Evolutionary conservation across 805 yeast genomes (phyloP), one percentile per base, ranked within the genome.

Genomic region (Zygosaccharomyces bisporus): DNA sequence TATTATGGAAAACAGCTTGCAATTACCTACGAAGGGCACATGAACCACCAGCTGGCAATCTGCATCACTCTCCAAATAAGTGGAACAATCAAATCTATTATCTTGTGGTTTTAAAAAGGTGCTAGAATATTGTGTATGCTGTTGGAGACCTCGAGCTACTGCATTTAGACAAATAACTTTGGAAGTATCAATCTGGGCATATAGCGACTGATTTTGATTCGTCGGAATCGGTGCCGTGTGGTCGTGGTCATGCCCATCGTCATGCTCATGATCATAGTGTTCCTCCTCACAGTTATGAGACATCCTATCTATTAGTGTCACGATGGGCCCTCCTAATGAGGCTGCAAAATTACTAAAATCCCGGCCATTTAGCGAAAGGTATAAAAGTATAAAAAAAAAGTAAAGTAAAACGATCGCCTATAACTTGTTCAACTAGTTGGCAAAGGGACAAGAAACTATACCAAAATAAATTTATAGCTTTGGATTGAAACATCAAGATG

Each of bases 31-130:
- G 56, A 91, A 91, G 21, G 96, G 97, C 21, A 91, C 76, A 42
- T 79, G 76, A 24, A 91, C 53, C 24, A 90, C 75, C 53, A 90
- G 52, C 60, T 91, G 96, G 46, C 82, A 78, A 57, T 91, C 98
- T 2, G 85, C 80, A 60, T 90, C 96, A 1, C 86, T 77, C 63
- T 77, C 68, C 36, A 80, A 58, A 68, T 65, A 55, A 29, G 66
- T 50, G 68, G 79, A 47, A 7, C 77, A 52, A n/a, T 70, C 63
- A 49, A 76, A 79, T 54, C 76, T 76, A 5, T 72, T 68, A 1
- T 71, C 75, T 37, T 70, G 64, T 2, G 70, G 54, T 51, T 81
- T 82, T 62, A 90, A 76, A 16, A 88, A 67, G 19, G 50, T 49
- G 41, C 69, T 61, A 17, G 56, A 62, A 12, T 73, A 54, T 6